Conservation (phyloP, 2,329 filamentous ascomycete genomes). For the Aspergillus tanneri region DNA sequence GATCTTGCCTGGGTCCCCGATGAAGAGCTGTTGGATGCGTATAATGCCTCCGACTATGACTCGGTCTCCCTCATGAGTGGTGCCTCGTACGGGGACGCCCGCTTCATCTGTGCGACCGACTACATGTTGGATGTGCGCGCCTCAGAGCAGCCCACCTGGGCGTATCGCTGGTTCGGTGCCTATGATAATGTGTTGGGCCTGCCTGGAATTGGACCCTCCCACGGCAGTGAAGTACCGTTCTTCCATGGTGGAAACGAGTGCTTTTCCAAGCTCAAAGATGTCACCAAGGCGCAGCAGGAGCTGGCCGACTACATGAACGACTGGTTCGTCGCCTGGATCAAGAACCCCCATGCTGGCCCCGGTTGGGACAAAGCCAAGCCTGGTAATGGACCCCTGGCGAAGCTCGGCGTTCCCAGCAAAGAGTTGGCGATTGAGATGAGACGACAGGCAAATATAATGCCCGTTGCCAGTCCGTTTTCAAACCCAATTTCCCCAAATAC, state of each 20-base stretch:
- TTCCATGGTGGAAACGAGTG: constrained; percentile 27
- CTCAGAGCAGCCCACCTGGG: constrained; percentile 20
- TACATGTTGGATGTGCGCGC: constrained; percentile 21
- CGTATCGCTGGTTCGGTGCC: constrained; percentile 26
- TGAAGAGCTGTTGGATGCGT: constrained; percentile 16
- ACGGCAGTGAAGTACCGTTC: constrained; percentile 25
- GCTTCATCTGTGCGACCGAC: constrained; percentile 24
- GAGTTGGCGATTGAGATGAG: constrained; percentile 18
- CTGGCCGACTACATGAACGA: constrained; percentile 23
- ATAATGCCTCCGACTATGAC: constrained; percentile 17
- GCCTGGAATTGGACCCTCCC: constrained; percentile 17
- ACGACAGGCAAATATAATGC: constrained; percentile 21
- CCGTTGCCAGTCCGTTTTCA: constrained; percentile 22
- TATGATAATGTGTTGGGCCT: constrained; percentile 22
- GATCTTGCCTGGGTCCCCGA: constrained; percentile 20
- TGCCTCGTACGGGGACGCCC: constrained; percentile 24
- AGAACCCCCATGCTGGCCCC: constrained; percentile 20
- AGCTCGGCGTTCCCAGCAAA: constrained; percentile 20
- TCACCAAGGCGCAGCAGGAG: constrained; percentile 18
- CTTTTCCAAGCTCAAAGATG: constrained; percentile 16
- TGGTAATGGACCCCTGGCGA: constrained; percentile 18
- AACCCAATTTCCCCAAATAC: constrained; percentile 20
- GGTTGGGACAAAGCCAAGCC: constrained; percentile 19
- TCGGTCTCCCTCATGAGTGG: constrained; percentile 23
- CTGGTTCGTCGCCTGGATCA: constrained; percentile 26